phyloP scores from a whole-genome alignment of 2,329 filamentous ascomycete genomes.

The Arthrobotrys entomopaga region DNA sequence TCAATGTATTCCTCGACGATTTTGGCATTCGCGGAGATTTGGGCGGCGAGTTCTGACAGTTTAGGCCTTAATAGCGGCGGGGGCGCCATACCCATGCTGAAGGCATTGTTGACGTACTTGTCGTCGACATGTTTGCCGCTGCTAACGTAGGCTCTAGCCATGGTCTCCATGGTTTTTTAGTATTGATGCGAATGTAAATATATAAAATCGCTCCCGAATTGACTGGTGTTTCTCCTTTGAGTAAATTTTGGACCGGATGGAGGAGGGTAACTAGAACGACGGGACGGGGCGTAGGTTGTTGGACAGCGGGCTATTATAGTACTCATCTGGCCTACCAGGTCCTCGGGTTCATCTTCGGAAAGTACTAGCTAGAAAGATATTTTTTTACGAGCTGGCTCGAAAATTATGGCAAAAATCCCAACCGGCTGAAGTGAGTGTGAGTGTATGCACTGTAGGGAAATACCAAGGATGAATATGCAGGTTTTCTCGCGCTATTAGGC shows the following conservation, averaged over 20 bases:
- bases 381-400: not conserved
- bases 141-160: not conserved
- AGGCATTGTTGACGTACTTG: not conserved
- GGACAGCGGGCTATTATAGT: not conserved
- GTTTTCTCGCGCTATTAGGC: conserved; percentile 16
- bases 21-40: conserved; percentile 41
- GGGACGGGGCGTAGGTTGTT: not conserved
- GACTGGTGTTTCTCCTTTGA: not conserved
- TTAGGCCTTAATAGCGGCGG: conserved; percentile 28
- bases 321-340: not conserved
- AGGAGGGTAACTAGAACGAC: not conserved
- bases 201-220: not conserved
- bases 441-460: not conserved
- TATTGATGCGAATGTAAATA: not conserved
- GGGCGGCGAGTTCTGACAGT: conserved; percentile 46
- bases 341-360: not conserved
- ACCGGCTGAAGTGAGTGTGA: not conserved
- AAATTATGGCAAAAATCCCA: not conserved
- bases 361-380: not conserved
- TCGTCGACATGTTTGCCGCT: not conserved
- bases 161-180: not conserved
- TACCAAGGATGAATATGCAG: not conserved
- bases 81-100: not conserved
- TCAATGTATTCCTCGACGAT: conserved; percentile 47
- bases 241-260: conserved; percentile 3